Evolutionary conservation across 177 flowering plant species (phyloP).

Genomic region (Telopea speciosissima): DNA sequence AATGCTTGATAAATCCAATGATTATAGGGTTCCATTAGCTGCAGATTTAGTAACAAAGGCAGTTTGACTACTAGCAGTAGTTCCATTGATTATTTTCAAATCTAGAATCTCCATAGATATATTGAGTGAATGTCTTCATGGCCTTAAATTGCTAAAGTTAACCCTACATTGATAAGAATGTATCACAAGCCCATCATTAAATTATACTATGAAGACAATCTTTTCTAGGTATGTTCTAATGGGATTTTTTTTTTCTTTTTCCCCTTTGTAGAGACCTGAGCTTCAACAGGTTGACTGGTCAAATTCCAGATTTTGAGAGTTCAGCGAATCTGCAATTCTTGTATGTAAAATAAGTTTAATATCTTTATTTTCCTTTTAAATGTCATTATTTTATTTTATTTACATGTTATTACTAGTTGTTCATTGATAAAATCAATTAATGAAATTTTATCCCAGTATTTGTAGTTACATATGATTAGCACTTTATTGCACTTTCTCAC

Average conservation of each 20-base stretch:
- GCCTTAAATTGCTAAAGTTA: not conserved
- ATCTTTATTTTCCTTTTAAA: not conserved
- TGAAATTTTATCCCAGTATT: not conserved
- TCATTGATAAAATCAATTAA: not conserved
- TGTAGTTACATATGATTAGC: not conserved
- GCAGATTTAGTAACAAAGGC: not conserved
- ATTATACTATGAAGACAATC: not conserved
- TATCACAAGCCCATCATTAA: not conserved
- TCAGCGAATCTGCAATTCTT: conserved; percentile 24
- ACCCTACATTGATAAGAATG: not conserved
- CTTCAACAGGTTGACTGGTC: conserved; percentile 10
- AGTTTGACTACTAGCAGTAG: not conserved
- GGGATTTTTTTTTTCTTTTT: not conserved
- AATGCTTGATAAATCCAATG: not conserved
- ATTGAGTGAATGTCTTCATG: not conserved
- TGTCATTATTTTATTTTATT: not conserved
- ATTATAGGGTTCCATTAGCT: not conserved
- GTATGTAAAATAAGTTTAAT: conserved; percentile 39
- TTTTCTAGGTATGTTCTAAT: not conserved
- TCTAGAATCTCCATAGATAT: not conserved
- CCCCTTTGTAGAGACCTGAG: conserved; percentile 63
- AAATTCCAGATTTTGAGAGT: conserved; percentile 10
- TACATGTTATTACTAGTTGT: not conserved
- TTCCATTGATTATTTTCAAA: no score
- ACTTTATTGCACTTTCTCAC: not conserved